Evolutionary conservation across 164 flowering plant genomes (phyloP).

Genomic region (Buxus sempervirens): DNA sequence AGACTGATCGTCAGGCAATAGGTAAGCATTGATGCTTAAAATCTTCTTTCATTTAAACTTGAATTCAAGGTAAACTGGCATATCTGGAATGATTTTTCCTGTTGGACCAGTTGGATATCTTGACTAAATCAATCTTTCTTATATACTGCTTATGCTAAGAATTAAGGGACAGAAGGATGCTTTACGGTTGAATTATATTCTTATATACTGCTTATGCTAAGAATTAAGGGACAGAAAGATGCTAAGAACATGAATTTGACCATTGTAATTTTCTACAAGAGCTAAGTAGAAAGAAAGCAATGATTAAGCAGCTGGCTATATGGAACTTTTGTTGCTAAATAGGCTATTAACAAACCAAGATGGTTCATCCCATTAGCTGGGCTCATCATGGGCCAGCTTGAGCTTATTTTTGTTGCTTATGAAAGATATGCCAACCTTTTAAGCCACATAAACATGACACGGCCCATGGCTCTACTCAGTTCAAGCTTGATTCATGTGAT

Average conservation of each 20-base stretch:
- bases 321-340: background rate
- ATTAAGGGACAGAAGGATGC: too few species aligned
- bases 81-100: background rate
- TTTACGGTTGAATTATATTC: background rate
- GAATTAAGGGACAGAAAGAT: too few species aligned
- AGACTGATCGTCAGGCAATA: conserved; percentile 88
- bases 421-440: too few species aligned
- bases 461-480: too few species aligned
- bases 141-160: background rate
- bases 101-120: background rate
- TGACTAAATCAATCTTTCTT: background rate
- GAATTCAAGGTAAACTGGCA: background rate
- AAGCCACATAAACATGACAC: too few species aligned
- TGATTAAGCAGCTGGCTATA: background rate
- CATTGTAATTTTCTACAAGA: background rate
- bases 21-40: conserved; percentile 34
- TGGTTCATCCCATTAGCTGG: too few species aligned
- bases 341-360: background rate
- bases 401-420: too few species aligned
- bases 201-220: background rate
- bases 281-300: background rate
- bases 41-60: background rate
- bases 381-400: too few species aligned
- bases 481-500: too few species aligned
- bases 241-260: too few species aligned